Base-by-base conservation (phyloP, 2,329 filamentous ascomycete genomes). In the Cladobotryum protrusum region DNA sequence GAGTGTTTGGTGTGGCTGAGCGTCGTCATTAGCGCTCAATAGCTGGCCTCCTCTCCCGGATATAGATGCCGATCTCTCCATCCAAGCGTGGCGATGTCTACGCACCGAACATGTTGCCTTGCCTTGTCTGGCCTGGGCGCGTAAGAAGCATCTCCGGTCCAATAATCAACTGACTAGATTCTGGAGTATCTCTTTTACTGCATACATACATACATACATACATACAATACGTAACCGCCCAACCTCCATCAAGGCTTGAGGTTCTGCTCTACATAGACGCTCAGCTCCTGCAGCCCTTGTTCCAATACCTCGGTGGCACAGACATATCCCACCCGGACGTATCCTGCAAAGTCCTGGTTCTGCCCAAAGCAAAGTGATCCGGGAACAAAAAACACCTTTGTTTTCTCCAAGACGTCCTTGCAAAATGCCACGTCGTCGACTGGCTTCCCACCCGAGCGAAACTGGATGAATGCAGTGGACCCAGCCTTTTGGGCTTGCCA, bases 401-500 rank as follows among this genome's bases (percentile, higher is more conserved):
- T 84, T 67, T 83, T 78, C 46, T 82, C 76, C 24, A 88, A 69
- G 34, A 95, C 66, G 60, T 82, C 77, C 57, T 81, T 71, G 58
- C 86, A 92, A 58, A 95, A 85, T 4, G 73, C 73, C n/a, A 78
- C 79, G 54, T 91, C 86, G 59, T 92, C 81, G 0, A 95, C 76
- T 2, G 81, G 75, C 61, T 76, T 72, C 0, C 71, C 81, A 42
- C 78, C 76, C 45, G 76, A 74, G 47, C 72, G 73, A 56, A 95
- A 89, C 58, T 78, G 81, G 50, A 95, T 69, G 60, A 95, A 87
- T 0, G 86, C 86, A 8, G 86, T 92, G 2, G 88, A 95, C 0
- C 89, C 89, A 1, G 87, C 88, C 5, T 79, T 79, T 1, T 89
- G 89, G 65, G 81, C 86, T 4, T 83, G 75, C 86, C 86, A 93